Evolutionary conservation across 2,329 filamentous ascomycete species (phyloP).

Genomic region (Capronia americana): DNA sequence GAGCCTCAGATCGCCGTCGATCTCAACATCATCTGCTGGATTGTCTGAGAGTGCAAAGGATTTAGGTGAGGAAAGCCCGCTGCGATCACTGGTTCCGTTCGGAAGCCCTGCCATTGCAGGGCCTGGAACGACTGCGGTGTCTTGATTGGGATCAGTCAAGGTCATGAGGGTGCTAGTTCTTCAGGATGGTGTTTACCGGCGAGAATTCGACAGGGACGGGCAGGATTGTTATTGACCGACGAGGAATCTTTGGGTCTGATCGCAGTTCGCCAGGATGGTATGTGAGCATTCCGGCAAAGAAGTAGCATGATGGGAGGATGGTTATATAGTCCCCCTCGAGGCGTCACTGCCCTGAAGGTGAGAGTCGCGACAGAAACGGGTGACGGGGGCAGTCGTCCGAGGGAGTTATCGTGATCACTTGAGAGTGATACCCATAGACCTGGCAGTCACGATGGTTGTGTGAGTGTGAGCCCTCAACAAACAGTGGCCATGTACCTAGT

Average conservation of each 20-base stretch:
- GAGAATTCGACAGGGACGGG: constrained; percentile 1
- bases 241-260: constrained; percentile 17
- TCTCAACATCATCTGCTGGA: background rate
- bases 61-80: constrained; percentile 12
- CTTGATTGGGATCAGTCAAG: constrained; percentile 30
- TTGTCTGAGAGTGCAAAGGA: background rate
- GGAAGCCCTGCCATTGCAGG: constrained; percentile 22
- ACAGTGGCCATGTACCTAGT: background rate
- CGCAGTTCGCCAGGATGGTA: constrained; percentile 21
- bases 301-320: constrained; percentile 31
- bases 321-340: constrained; percentile 11
- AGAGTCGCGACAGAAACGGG: background rate
- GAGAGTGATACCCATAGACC: constrained; percentile 1
- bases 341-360: constrained; percentile 23
- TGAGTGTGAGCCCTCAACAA: background rate
- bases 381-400: background rate
- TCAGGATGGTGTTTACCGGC: constrained; percentile 28
- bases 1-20: background rate
- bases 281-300: constrained; percentile 29
- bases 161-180: constrained; percentile 18
- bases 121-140: constrained; percentile 3
- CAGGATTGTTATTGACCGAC: constrained; percentile 17
- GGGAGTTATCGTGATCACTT: background rate
- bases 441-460: constrained; percentile 1
- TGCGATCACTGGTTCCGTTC: constrained; percentile 21